Conservation (phyloP, 225 moss, liverwort and hornwort genomes). For the Marchantia paleacea region DNA sequence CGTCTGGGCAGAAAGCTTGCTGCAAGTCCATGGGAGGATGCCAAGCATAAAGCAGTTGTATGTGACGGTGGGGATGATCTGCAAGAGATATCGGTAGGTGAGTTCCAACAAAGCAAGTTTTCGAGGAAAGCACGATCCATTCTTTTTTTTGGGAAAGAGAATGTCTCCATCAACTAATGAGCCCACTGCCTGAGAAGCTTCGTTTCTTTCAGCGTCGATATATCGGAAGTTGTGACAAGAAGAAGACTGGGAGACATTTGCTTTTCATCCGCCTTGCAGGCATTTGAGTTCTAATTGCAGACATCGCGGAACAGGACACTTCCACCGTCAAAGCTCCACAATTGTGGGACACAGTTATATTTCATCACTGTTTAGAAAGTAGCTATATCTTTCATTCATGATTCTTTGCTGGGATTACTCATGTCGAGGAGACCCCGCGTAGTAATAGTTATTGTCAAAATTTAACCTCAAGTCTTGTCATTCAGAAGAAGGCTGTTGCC, state of each 20-base stretch:
- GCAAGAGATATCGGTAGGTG: constrained; percentile 33
- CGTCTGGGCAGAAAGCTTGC: neutral
- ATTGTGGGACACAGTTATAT: no score
- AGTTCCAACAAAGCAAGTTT: constrained; percentile 26
- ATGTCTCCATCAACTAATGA: neutral
- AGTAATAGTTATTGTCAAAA: no score
- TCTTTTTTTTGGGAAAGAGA: constrained; percentile 8
- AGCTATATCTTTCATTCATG: no score
- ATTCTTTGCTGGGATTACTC: no score
- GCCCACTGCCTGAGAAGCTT: neutral
- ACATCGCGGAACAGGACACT: neutral
- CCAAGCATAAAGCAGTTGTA: neutral
- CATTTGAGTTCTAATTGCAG: neutral
- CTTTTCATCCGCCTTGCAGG: neutral
- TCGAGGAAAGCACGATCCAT: constrained; percentile 7
- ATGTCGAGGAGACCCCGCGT: no score
- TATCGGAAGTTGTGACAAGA: neutral
- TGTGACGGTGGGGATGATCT: constrained; percentile 32
- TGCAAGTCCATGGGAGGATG: neutral
- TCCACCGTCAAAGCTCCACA: neutral
- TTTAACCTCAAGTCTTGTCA: no score
- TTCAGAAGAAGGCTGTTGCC: no score
- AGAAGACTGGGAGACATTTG: neutral
- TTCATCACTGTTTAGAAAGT: no score
- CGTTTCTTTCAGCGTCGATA: neutral